phyloP scores from a whole-genome alignment of 2,329 filamentous ascomycete genomes.

The Davidsoniella eucalypti region DNA sequence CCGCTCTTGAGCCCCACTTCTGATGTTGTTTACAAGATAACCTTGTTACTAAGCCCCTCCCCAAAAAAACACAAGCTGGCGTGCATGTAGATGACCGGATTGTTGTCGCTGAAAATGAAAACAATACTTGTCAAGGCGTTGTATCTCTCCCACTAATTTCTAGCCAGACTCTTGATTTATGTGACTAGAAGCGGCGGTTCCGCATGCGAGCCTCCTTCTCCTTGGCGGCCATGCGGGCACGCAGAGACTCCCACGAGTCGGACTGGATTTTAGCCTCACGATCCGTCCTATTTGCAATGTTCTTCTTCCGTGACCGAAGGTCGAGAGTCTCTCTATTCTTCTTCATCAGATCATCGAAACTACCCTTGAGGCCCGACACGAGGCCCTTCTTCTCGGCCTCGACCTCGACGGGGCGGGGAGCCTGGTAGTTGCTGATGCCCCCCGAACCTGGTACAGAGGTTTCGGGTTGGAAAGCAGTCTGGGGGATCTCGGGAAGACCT shows the following conservation, averaged over 20 bases:
- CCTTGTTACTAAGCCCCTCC: too few relatives aligned
- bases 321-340: conserved; percentile 19
- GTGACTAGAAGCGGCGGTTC: conserved; percentile 13
- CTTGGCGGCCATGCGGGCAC: conserved; percentile 19
- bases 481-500: conserved; percentile 21
- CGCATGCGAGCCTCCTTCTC: conserved; percentile 23
- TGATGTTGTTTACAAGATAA: neutral
- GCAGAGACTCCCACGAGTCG: conserved; percentile 17
- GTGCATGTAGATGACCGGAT: too few relatives aligned
- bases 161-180: neutral
- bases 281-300: conserved; percentile 21
- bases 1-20: neutral
- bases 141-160: neutral
- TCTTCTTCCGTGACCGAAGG: conserved; percentile 22
- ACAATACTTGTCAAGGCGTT: too few relatives aligned
- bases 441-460: neutral
- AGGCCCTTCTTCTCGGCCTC: conserved; percentile 17
- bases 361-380: conserved; percentile 24
- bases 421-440: conserved; percentile 19
- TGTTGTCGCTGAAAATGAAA: too few relatives aligned
- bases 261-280: conserved; percentile 20
- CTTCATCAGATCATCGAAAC: conserved; percentile 22
- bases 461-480: conserved; percentile 13
- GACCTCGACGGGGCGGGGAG: conserved; percentile 18
- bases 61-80: too few relatives aligned